phyloP scores from a whole-genome alignment of 2,329 filamentous ascomycete species.

The Diaporthe humulicola region DNA sequence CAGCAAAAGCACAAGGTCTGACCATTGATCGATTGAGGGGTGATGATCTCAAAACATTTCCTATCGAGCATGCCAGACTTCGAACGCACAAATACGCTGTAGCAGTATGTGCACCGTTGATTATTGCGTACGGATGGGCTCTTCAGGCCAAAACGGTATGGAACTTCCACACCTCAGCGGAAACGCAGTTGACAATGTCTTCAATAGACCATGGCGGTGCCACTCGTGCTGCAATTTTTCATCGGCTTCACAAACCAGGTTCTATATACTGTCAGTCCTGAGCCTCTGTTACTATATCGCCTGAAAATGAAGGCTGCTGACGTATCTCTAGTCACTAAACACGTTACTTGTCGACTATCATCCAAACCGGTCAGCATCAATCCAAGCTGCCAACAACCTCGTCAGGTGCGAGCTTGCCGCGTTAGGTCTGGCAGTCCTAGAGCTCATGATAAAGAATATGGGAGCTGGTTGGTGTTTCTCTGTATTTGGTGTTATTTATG shows the following conservation, averaged over 20 bases:
- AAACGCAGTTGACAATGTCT: not conserved
- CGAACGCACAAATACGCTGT: constrained; percentile 7
- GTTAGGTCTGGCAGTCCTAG: not conserved
- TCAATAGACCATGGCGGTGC: not conserved
- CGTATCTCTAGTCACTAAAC: not conserved
- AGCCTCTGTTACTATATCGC: not conserved
- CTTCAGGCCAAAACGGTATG: not conserved
- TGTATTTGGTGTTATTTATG: not conserved
- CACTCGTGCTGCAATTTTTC: not conserved
- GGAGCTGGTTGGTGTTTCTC: not conserved
- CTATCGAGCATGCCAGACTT: constrained; percentile 10
- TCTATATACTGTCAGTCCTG: not conserved
- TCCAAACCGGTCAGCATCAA: not conserved
- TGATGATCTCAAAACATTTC: not conserved
- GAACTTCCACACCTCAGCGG: too few relatives aligned
- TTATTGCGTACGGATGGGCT: not conserved
- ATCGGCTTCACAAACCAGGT: constrained; percentile 18
- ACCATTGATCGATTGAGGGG: not conserved
- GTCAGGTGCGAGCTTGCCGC: constrained; percentile 11
- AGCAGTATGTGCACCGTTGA: constrained; percentile 6
- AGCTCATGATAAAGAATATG: not conserved
- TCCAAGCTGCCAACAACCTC: constrained; percentile 11
- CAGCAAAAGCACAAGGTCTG: not conserved
- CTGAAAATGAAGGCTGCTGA: not conserved
- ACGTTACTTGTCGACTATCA: not conserved